Percentiles rank a stretch among this genome's conserved stretches.
Conservation (phyloP, 495 filamentous ascomycete species). For the Tuber umbilicatum region DNA sequence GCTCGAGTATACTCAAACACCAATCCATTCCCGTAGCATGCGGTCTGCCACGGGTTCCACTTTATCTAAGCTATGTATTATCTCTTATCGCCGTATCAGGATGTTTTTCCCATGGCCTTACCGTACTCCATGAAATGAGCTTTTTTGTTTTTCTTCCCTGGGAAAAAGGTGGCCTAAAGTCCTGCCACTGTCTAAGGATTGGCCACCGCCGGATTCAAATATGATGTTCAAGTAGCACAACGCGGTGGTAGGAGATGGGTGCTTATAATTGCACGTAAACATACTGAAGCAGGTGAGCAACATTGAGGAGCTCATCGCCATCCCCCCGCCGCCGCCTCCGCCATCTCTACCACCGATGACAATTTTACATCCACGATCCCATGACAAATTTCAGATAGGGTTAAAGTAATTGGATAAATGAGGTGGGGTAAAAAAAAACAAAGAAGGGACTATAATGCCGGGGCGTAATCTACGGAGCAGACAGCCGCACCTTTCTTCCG, state of each 20-base stretch:
- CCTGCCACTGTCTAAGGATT: background rate
- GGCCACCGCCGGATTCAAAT: background rate
- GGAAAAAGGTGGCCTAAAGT: background rate
- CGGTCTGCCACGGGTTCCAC: background rate
- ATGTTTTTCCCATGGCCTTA: background rate
- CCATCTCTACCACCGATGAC: background rate
- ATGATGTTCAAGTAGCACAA: background rate
- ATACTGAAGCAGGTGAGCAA: background rate
- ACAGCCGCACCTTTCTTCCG: background rate
- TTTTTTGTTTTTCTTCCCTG: background rate
- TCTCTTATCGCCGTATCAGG: background rate
- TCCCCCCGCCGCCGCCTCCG: background rate
- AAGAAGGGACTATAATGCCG: background rate
- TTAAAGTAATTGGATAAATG: background rate
- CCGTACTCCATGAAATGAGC: background rate
- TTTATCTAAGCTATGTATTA: too few relatives aligned
- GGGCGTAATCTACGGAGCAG: background rate
- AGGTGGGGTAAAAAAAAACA: background rate
- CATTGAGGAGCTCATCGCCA: background rate
- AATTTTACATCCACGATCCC: background rate
- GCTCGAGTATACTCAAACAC: too few relatives aligned
- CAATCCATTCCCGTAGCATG: background rate
- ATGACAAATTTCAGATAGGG: background rate
- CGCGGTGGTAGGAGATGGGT: background rate
- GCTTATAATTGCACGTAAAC: background rate